phyloP scores from a whole-genome alignment of 495 filamentous ascomycete species.

The Xylaria scruposa region DNA sequence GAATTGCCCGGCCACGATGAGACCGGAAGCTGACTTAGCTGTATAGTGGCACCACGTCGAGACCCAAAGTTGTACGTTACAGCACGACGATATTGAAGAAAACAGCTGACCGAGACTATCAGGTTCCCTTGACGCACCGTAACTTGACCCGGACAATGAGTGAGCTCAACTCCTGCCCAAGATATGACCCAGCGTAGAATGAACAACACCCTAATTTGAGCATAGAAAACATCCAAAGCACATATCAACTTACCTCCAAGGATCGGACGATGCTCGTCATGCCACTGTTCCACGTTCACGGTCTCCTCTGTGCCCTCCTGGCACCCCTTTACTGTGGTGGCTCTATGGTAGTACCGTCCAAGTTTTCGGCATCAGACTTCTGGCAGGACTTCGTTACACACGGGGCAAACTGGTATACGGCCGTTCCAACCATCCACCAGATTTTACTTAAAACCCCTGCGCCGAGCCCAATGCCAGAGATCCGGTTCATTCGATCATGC shows the following conservation, averaged over 20 bases:
- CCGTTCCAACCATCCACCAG: conserved; percentile 88
- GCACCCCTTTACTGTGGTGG: conserved; percentile 75
- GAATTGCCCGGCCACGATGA: neutral
- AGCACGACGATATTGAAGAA: conserved; percentile 22
- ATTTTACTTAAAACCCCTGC: conserved; percentile 75
- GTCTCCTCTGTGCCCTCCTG: conserved; percentile 78
- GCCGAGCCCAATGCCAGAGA: conserved; percentile 68
- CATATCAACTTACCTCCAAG: conserved; percentile 68
- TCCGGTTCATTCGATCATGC: conserved; percentile 88
- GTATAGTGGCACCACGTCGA: conserved; percentile 73
- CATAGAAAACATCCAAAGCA: conserved; percentile 72
- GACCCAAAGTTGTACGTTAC: conserved; percentile 72
- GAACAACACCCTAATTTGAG: neutral
- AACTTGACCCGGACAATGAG: conserved; percentile 80
- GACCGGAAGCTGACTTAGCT: neutral
- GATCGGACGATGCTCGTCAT: conserved; percentile 89
- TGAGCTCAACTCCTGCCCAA: conserved; percentile 41
- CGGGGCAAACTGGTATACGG: conserved; percentile 87
- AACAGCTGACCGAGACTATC: conserved; percentile 33
- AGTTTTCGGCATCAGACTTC: conserved; percentile 84
- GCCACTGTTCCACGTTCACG: conserved; percentile 90
- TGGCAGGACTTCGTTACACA: conserved; percentile 74
- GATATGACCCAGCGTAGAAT: neutral
- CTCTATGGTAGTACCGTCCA: conserved; percentile 73
- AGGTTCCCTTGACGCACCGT: conserved; percentile 76